Evolutionary conservation across 2,329 filamentous ascomycete species (phyloP).

Genomic region (Colletotrichum euphorbiae): DNA sequence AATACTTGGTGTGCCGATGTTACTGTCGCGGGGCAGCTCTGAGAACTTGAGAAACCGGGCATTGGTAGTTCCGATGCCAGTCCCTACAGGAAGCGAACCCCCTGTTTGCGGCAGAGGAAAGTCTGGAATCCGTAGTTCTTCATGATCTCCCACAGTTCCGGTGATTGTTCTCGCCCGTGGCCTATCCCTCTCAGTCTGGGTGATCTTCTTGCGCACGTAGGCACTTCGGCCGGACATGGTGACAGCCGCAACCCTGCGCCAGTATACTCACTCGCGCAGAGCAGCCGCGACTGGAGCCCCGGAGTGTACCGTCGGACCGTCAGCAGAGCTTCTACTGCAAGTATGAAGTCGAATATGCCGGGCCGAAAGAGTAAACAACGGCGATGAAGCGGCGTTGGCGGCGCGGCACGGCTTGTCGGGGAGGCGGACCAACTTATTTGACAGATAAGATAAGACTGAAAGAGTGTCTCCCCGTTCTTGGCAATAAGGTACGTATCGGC

Average conservation of each 20-base stretch:
- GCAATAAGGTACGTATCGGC: background rate
- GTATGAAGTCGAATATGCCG: background rate
- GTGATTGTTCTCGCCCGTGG: slow-evolving; percentile 53
- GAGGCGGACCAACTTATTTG: slow-evolving; percentile 1
- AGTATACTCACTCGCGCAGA: background rate
- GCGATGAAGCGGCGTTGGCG: background rate
- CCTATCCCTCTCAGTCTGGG: slow-evolving; percentile 56
- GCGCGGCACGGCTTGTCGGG: background rate
- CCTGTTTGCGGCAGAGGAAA: slow-evolving; percentile 52
- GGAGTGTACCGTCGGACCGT: background rate
- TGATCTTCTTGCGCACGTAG: slow-evolving; percentile 69
- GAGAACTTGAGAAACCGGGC: slow-evolving; percentile 60
- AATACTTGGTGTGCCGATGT: slow-evolving; percentile 46
- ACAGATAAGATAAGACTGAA: slow-evolving; percentile 23
- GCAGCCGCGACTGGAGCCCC: background rate
- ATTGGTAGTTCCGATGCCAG: slow-evolving; percentile 57
- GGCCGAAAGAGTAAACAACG: background rate
- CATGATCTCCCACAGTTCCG: slow-evolving; percentile 46
- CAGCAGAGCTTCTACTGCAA: background rate
- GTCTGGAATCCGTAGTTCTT: slow-evolving; percentile 53
- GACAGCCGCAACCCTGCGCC: background rate
- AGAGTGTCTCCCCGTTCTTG: background rate
- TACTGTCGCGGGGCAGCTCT: slow-evolving; percentile 50
- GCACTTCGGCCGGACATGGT: slow-evolving; percentile 70
- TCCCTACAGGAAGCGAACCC: slow-evolving; percentile 46